Base-by-base conservation (phyloP, 306 rosid species). In the Pachyrhizus erosus region DNA sequence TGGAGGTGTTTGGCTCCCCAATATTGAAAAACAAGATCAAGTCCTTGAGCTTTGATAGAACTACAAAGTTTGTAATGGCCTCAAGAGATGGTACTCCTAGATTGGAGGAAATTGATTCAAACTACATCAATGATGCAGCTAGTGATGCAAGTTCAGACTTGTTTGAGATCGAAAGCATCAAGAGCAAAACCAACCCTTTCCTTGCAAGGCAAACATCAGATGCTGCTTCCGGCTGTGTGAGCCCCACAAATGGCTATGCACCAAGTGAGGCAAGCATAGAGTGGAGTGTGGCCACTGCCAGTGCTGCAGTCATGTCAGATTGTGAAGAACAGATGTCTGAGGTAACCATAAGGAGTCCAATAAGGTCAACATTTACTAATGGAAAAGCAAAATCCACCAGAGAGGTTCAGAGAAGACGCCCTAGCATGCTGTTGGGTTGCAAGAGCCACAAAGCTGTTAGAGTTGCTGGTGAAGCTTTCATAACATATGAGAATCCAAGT, bases 201-300 rank as follows among this genome's bases (percentile, higher is more conserved):
- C 89, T 87, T 46, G 86, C 83, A 6, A 82, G 89, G 72, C 89
- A 89, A 52, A 34, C 86, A 37, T 88, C 95, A 62, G 91, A 87
- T 69, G 89, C 75, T 11, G 66, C 84, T 26, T 85, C 91, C 1
- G 87, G 90, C 49, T 84, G 92, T 64, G 87, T 72, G 40, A 90
- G 94, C 45, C 95, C 94, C 1, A 91, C 94, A 17, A 82, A 71
- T 39, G 79, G 91, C 70, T 96, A 96, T 64, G 96, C 97, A 27
- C 99, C 98, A 17, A 96, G 99, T 42, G 99, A 96, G 82, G 98
- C 93, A 5, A 93, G 99, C 88, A 93, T 96, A 26, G 97, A 93
- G 21, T 96, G 99, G 99, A 93, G 98, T 80, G 97, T 96, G 73
- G 90, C 82, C 73, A 96, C 99, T 14, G 96, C 94, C 7, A 96